Evolutionary conservation across 169 alveolate genomes (phyloP), one percentile per base, ranked within the genome.

Genomic region (Blepharisma undulans): DNA sequence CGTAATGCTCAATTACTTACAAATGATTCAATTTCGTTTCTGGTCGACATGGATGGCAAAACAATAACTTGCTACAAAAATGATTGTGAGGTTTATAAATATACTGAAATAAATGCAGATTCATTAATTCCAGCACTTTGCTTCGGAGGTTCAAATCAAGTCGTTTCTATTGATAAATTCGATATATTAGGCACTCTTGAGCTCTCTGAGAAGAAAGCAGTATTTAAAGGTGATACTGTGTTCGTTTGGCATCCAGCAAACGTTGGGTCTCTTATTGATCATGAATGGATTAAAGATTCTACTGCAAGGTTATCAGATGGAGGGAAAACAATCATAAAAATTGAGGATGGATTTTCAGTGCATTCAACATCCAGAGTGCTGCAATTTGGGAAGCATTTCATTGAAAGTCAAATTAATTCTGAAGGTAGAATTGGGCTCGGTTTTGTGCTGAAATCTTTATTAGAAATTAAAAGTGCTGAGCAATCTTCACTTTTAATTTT

Each of bases 91-190:
- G 87, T 79, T 29, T 79, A 79, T 6, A 79, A 29, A 33, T 79
- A 2, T 6, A 79, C 36, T 6, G 61, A 79, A 2, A 79, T 79
- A 27, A 76, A 12, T 0, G 84, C 18, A 76, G 71, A 79, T 12
- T 19, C 29, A 4, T 25, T 79, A 32, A 79, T 29, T 30, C 87
- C 87, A 4, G 87, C 12, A 30, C 2, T 79, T 27, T 4, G 87
- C 66, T 79, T 79, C 19, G 87, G 87, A 10, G 87, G 76, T n/a
- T n/a, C 30, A n/a, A 79, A 79, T 32, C 87, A 79, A 79, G 0
- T 79, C 19, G 25, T 79, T 4, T n/a, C 66, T 29, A 32, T 79
- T 79, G 34, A 33, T 12, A 27, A 25, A n/a, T 2, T 79, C 12
- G 87, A 79, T 10, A 5, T 48, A 48, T 48, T 48, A 10, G 36